A percentile compares a stretch with the other conserved stretches of the same genome.
Evolutionary conservation across 768 basidiomycete genomes (phyloP).

Genomic region (Clathrus columnatus): DNA sequence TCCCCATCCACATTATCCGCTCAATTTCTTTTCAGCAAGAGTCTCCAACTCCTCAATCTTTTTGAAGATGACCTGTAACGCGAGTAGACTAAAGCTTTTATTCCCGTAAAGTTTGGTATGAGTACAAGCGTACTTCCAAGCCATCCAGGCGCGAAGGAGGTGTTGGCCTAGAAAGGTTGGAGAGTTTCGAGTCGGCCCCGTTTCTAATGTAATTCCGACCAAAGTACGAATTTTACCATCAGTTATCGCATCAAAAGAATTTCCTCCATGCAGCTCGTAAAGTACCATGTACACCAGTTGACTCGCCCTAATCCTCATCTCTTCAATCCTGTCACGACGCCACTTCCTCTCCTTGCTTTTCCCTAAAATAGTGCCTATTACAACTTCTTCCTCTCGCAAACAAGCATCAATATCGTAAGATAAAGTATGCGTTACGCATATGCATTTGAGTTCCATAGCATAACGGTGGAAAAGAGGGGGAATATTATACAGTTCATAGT

Average conservation of each 20-base stretch:
- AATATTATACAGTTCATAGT: not conserved
- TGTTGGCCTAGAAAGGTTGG: slow-evolving; percentile 22
- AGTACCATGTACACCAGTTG: slow-evolving; percentile 46
- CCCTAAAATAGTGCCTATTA: slow-evolving; percentile 65
- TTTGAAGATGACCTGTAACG: slow-evolving; percentile 50
- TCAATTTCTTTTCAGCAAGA: not conserved
- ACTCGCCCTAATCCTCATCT: slow-evolving; percentile 51
- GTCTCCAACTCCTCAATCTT: slow-evolving; percentile 32
- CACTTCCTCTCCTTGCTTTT: slow-evolving; percentile 56
- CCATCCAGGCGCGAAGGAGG: slow-evolving; percentile 51
- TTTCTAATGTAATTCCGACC: slow-evolving; percentile 15
- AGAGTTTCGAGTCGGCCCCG: slow-evolving; percentile 19
- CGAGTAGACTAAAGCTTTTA: slow-evolving; percentile 62
- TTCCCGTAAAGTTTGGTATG: slow-evolving; percentile 23
- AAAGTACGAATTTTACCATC: too few species aligned
- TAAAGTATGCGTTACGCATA: slow-evolving; percentile 58
- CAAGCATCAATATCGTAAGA: slow-evolving; percentile 45
- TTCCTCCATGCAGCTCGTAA: slow-evolving; percentile 21
- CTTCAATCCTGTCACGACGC: slow-evolving; percentile 47
- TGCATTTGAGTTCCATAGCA: slow-evolving; percentile 58
- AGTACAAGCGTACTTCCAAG: slow-evolving; percentile 49
- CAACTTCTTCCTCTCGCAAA: slow-evolving; percentile 65
- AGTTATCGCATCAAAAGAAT: not conserved
- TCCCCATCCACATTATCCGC: not conserved
- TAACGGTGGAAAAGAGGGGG: slow-evolving; percentile 43